phyloP scores from a whole-genome alignment of 306 rosid species.

The Cucurbita maxima region DNA sequence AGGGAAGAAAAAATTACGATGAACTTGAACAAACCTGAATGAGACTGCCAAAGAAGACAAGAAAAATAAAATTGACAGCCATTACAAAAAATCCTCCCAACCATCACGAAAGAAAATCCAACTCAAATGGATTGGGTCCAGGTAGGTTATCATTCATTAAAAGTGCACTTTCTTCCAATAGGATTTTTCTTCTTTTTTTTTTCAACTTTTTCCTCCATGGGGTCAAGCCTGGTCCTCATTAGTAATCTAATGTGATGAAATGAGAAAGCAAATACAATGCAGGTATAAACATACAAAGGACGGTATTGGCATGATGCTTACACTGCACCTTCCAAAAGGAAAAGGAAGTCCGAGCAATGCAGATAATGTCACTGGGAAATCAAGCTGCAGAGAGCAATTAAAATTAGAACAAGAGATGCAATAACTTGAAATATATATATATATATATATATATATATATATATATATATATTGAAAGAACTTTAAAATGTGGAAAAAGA shows the following conservation, averaged over 20 bases:
- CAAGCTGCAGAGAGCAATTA: conserved; percentile 59
- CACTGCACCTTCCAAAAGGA: conserved; percentile 98
- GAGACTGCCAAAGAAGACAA: not conserved
- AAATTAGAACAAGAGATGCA: conserved; percentile 13
- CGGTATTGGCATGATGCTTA: conserved; percentile 38
- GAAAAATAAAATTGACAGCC: not conserved
- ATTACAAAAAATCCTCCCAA: not conserved
- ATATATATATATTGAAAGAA: not conserved
- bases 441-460: not conserved
- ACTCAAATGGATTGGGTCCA: not conserved
- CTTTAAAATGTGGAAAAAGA: not conserved
- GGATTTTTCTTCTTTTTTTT: not conserved
- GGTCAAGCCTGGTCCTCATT: not conserved
- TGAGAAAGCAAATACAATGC: not conserved
- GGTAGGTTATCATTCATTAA: not conserved
- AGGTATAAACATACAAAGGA: not conserved
- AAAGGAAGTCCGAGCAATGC: conserved; percentile 85
- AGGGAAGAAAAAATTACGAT: not conserved
- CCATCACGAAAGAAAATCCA: not conserved
- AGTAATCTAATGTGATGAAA: not conserved
- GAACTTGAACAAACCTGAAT: not conserved
- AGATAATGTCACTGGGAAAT: conserved; percentile 85
- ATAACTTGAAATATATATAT: not conserved
- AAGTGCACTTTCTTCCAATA: not conserved
- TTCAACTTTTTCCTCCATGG: not conserved